Evolutionary conservation across 441 rosid genomes (phyloP).

Genomic region (Adansonia gregorii): DNA sequence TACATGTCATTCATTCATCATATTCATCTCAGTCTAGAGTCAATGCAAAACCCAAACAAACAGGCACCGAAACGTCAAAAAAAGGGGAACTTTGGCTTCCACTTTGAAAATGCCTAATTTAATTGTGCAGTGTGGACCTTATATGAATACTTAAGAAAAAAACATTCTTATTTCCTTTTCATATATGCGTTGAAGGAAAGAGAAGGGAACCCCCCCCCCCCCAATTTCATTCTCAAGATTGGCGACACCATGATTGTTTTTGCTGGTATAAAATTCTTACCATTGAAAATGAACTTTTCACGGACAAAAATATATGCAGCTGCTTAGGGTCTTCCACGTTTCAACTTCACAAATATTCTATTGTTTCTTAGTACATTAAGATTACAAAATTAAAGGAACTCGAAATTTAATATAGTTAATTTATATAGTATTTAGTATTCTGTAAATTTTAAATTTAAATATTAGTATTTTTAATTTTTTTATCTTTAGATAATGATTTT

Average conservation of each 20-base stretch:
- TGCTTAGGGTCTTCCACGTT: constrained; percentile 2
- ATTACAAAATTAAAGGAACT: neutral
- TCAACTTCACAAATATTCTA: neutral
- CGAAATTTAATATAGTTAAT: too few species aligned
- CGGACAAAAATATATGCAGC: constrained; percentile 4
- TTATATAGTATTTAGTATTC: too few species aligned
- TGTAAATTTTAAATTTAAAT: too few species aligned
- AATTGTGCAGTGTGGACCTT: constrained; percentile 29
- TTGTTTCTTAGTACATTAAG: neutral
- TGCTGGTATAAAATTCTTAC: constrained; percentile 24
- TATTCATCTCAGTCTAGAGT: constrained; percentile 35
- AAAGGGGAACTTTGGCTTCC: constrained; percentile 37
- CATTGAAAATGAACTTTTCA: neutral
- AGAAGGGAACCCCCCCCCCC: neutral
- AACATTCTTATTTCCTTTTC: constrained; percentile 8
- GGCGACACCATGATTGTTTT: constrained; percentile 44
- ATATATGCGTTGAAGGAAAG: constrained; percentile 13
- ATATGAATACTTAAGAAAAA: neutral
- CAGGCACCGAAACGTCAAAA: constrained; percentile 27
- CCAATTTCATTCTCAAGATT: constrained; percentile 26
- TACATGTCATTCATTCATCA: constrained; percentile 30
- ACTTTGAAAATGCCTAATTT: constrained; percentile 26
- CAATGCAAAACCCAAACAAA: constrained; percentile 40
- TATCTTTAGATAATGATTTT: too few species aligned
- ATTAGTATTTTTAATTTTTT: too few species aligned